Conservation (phyloP, 352 stramenopile genomes). For the Globisporangium splendens region DNA sequence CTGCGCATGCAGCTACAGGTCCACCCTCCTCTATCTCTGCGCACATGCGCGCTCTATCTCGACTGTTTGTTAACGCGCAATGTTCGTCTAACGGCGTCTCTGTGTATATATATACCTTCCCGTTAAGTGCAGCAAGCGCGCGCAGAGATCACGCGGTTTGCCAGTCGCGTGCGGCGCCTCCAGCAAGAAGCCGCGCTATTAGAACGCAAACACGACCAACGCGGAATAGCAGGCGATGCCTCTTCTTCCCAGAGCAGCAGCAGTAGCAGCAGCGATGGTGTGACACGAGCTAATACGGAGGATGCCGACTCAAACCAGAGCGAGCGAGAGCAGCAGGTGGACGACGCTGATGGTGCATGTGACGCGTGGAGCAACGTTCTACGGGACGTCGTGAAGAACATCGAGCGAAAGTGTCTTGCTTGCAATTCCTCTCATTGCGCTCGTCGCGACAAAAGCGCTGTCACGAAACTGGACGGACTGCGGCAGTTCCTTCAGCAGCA, state of each 20-base stretch:
- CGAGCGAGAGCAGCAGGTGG: slow-evolving; percentile 8
- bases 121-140: slow-evolving; percentile 14
- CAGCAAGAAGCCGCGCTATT: slow-evolving; percentile 18
- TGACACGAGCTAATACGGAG: no score
- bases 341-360: slow-evolving; percentile 6
- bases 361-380: background rate
- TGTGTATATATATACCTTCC: no score
- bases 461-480: slow-evolving; percentile 6
- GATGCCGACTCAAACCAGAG: background rate
- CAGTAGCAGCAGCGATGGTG: background rate
- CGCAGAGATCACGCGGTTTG: slow-evolving; percentile 25
- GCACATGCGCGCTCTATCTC: background rate
- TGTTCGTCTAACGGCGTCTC: background rate
- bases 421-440: background rate
- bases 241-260: no score
- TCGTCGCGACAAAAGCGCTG: background rate
- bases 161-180: slow-evolving; percentile 19
- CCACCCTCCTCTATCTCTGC: background rate
- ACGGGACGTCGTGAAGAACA: background rate
- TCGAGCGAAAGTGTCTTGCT: background rate
- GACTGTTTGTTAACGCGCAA: background rate
- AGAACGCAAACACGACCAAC: slow-evolving; percentile 2
- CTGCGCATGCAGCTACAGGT: slow-evolving; percentile 12
- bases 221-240: background rate
- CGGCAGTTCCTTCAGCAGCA: slow-evolving; percentile 16